Base-by-base conservation (phyloP, 1,284 basidiomycete species). In the Peniophora sp. region DNA sequence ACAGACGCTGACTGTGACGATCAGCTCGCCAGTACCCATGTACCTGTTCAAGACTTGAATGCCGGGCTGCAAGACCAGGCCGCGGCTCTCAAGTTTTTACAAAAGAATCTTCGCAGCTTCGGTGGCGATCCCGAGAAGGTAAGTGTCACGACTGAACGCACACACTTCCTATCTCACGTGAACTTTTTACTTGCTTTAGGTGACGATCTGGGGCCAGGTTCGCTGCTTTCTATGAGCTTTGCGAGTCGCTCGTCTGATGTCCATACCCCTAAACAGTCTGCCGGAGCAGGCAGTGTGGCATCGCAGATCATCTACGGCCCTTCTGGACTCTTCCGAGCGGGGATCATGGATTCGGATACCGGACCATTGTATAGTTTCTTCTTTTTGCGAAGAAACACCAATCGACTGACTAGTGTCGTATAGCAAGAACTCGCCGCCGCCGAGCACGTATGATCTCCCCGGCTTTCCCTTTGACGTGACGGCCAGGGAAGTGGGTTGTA, bases 111-210 rank as follows among this genome's bases (percentile, higher is more conserved):
- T 32, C 68, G 66, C 0, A 66, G 66, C 0, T 87, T 88, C 57
- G 83, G 84, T 3, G 85, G 85, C 0, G 80, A 86, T 61, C 72
- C 76, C 14, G 55, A 61, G 39, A 82, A 81, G 65, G 79, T 78
- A 52, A 20, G 54, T 47, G 18, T 17, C 8, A 5, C 50, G 27
- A 24, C 15, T 42, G 10, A 18, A 24, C 20, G 3, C 35, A 18
- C 15, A 32, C 36, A n/a, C 15, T 22, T 39, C 18, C 18, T 24
- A 3, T 17, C 17, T 22, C 36, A 32, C 41, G 20, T n/a, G 34
- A n/a, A 36, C 10, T 36, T 39, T 43, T 3, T 34, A 27, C 17
- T 37, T 24, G 24, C 47, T 17, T 6, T 48, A 81, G 78, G 75
- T 81, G 17, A 80, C 79, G 14, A 76, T 80, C 23, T 80, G 79